Conservation (phyloP, 371 early-diverging fungal species). For the Amoeboaphelidium protococcarum region DNA sequence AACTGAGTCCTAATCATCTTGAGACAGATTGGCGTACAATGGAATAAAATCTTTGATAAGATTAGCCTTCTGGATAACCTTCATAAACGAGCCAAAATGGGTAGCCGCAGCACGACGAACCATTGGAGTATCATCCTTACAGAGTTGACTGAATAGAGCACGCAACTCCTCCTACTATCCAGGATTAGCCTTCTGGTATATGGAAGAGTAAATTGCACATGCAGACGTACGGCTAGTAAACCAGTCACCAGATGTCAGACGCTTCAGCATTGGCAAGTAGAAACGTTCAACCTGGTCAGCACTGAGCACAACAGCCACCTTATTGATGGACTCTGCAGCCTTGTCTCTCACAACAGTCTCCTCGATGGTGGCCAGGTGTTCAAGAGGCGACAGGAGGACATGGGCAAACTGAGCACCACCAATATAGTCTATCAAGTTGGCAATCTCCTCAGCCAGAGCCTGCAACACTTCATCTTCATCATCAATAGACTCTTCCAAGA, state of each 20-base stretch:
- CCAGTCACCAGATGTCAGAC: constrained; percentile 82
- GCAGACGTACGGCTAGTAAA: constrained; percentile 86
- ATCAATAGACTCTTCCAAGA: constrained; percentile 92
- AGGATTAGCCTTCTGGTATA: constrained; percentile 35
- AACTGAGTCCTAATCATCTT: constrained; percentile 87
- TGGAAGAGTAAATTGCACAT: constrained; percentile 62
- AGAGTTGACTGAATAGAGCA: constrained; percentile 31
- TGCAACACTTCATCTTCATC: constrained; percentile 87
- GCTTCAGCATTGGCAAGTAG: constrained; percentile 64
- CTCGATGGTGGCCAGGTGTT: constrained; percentile 82
- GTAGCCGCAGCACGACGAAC: constrained; percentile 81
- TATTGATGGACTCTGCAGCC: constrained; percentile 77
- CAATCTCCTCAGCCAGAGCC: constrained; percentile 77
- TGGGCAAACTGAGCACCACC: constrained; percentile 67
- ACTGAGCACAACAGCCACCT: constrained; percentile 38
- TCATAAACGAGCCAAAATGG: constrained; percentile 41
- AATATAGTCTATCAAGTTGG: constrained; percentile 61
- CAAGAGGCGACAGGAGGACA: constrained; percentile 61
- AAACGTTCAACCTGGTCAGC: constrained; percentile 53
- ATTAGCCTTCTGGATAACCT: constrained; percentile 35
- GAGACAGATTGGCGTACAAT: constrained; percentile 40
- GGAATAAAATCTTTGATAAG: constrained; percentile 44
- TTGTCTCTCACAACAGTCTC: constrained; percentile 88
- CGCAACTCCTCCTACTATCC: constrained; percentile 57
- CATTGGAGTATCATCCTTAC: constrained; percentile 89